phyloP scores from a whole-genome alignment of 2,329 filamentous ascomycete species.

The Madurella fahalii region DNA sequence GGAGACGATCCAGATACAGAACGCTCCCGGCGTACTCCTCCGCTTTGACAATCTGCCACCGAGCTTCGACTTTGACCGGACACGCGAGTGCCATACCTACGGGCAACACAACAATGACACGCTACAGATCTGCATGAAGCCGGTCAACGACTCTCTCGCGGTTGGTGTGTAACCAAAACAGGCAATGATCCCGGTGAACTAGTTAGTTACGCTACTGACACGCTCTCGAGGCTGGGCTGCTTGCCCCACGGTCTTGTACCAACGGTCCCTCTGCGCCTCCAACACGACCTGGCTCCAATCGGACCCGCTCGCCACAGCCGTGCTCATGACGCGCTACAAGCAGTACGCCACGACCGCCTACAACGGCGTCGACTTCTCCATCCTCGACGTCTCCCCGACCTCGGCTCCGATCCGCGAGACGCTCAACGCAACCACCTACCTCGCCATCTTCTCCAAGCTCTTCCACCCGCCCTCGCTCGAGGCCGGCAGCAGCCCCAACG shows the following conservation, averaged over 20 bases:
- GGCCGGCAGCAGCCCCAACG: neutral
- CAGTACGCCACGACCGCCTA: conserved; percentile 5
- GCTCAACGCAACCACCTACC: neutral
- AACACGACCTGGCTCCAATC: conserved; percentile 1
- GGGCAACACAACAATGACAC: conserved; percentile 4
- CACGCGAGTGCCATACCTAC: neutral
- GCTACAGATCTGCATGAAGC: conserved; percentile 3
- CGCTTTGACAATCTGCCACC: neutral
- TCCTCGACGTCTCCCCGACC: conserved; percentile 1
- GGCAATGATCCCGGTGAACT: neutral
- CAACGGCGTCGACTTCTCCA: neutral
- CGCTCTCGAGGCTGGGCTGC: conserved; percentile 1
- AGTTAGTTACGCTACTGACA: neutral
- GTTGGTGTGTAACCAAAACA: neutral
- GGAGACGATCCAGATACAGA: conserved; percentile 6
- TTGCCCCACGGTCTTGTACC: conserved; percentile 1
- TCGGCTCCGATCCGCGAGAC: neutral
- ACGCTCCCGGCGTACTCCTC: conserved; percentile 3
- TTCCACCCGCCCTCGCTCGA: neutral
- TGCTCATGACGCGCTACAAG: conserved; percentile 8
- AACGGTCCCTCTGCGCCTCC: neutral
- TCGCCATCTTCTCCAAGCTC: neutral
- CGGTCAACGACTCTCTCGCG: neutral
- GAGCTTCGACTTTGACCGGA: conserved; percentile 4
- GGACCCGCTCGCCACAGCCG: neutral